A percentile compares a stretch with the other conserved stretches of the same genome.
Conservation (phyloP, 2,329 filamentous ascomycete species). For the Aspergillus thermomutatus region DNA sequence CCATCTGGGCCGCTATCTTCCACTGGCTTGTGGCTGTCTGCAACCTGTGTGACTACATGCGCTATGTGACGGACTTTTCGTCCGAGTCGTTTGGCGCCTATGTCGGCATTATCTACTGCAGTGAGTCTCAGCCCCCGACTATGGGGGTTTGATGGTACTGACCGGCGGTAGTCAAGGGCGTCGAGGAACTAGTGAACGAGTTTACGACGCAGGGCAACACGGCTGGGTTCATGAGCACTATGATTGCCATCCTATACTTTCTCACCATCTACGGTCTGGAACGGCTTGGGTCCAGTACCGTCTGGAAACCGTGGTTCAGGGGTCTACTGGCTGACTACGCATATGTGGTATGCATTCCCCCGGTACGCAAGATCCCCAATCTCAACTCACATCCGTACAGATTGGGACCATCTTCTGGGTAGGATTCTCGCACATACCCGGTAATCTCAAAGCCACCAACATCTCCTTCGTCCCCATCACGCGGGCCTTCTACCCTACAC, state of each 20-base stretch:
- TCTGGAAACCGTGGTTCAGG: slow-evolving; percentile 45
- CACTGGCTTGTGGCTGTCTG: slow-evolving; percentile 55
- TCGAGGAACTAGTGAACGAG: slow-evolving; percentile 53
- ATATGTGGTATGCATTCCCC: slow-evolving; percentile 39
- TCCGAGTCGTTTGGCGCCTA: slow-evolving; percentile 54
- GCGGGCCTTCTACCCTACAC: slow-evolving; percentile 71
- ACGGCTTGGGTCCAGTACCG: slow-evolving; percentile 47
- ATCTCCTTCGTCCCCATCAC: slow-evolving; percentile 70
- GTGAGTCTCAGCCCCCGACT: slow-evolving; percentile 25
- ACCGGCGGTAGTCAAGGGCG: slow-evolving; percentile 49
- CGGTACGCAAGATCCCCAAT: background rate
- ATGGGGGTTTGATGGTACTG: background rate
- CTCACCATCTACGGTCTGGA: slow-evolving; percentile 50
- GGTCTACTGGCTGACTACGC: slow-evolving; percentile 52
- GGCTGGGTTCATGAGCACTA: slow-evolving; percentile 48
- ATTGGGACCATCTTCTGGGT: slow-evolving; percentile 71
- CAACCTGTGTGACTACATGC: slow-evolving; percentile 57
- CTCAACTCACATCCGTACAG: slow-evolving; percentile 12
- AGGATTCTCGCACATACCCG: slow-evolving; percentile 75
- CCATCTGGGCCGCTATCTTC: slow-evolving; percentile 56
- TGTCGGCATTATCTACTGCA: slow-evolving; percentile 55
- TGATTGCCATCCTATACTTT: slow-evolving; percentile 53
- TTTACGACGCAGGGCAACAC: slow-evolving; percentile 41
- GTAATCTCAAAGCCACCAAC: slow-evolving; percentile 66
- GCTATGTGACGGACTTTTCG: slow-evolving; percentile 57